Conservation (phyloP, 805 yeast genomes). For the Saturnispora diversa region DNA sequence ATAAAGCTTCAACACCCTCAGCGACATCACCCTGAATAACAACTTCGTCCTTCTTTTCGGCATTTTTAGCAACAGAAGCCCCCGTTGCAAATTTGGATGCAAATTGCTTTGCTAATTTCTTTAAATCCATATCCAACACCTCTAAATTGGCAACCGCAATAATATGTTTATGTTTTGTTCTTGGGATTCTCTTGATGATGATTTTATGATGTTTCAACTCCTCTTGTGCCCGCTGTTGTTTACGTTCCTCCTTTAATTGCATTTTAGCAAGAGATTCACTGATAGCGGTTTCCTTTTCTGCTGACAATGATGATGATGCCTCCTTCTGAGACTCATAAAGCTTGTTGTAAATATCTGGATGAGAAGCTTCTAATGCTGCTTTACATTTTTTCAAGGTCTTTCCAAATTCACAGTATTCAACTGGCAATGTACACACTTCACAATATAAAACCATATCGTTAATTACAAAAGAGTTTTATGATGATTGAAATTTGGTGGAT, state of each 20-base stretch:
- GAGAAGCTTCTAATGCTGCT: slow-evolving; percentile 61
- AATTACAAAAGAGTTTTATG: no score
- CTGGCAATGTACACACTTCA: slow-evolving; percentile 76
- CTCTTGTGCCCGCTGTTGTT: slow-evolving; percentile 75
- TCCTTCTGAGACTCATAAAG: slow-evolving; percentile 56
- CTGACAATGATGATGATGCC: slow-evolving; percentile 47
- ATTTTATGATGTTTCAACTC: slow-evolving; percentile 76
- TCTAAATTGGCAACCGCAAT: slow-evolving; percentile 84
- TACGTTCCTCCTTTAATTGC: slow-evolving; percentile 79
- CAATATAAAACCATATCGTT: slow-evolving; percentile 48
- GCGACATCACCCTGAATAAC: slow-evolving; percentile 92
- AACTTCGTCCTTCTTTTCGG: slow-evolving; percentile 87
- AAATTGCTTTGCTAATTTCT: slow-evolving; percentile 84
- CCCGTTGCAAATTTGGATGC: slow-evolving; percentile 96
- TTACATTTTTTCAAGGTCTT: slow-evolving; percentile 74
- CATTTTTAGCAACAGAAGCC: slow-evolving; percentile 81
- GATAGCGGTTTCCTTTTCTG: slow-evolving; percentile 76
- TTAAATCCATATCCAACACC: slow-evolving; percentile 71
- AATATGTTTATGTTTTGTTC: slow-evolving; percentile 83
- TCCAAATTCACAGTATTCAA: slow-evolving; percentile 90
- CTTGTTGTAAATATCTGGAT: slow-evolving; percentile 47
- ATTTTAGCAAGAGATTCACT: slow-evolving; percentile 75
- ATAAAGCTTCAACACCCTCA: slow-evolving; percentile 77
- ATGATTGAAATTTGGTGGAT: no score
- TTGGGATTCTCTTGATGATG: slow-evolving; percentile 73